Evolutionary conservation across 2,329 filamentous ascomycete species (phyloP).

Genomic region (Fusarium luffae): DNA sequence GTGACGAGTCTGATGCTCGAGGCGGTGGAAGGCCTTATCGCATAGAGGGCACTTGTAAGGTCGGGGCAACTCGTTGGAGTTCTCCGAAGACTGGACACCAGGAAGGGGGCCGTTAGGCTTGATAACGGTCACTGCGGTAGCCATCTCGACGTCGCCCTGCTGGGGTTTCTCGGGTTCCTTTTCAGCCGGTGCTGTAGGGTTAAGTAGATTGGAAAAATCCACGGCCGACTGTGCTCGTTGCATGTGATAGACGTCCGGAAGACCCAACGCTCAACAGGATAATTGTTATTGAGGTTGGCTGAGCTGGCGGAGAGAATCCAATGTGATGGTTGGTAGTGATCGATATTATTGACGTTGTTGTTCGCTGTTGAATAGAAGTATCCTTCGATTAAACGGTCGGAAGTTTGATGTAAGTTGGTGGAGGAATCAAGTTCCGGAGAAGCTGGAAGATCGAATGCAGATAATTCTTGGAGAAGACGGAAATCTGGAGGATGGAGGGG

Average conservation of each 20-base stretch:
- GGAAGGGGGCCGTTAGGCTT: slow-evolving; percentile 72
- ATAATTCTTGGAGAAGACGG: slow-evolving; percentile 38
- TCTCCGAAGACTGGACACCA: slow-evolving; percentile 68
- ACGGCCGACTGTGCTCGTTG: slow-evolving; percentile 78
- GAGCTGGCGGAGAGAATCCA: slow-evolving; percentile 12
- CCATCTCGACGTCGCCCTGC: slow-evolving; percentile 59
- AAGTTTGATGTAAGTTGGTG: slow-evolving; percentile 28
- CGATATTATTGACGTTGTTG: slow-evolving; percentile 1
- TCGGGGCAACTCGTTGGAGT: slow-evolving; percentile 79
- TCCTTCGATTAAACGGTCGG: slow-evolving; percentile 10
- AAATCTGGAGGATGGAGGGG: slow-evolving; percentile 46
- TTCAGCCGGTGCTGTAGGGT: slow-evolving; percentile 58
- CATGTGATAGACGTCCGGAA: slow-evolving; percentile 68
- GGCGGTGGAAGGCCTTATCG: slow-evolving; percentile 97
- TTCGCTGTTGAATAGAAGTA: slow-evolving; percentile 13
- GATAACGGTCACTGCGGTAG: slow-evolving; percentile 63
- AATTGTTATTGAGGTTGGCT: slow-evolving; percentile 21
- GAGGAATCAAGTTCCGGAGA: slow-evolving; percentile 42
- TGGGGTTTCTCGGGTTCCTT: slow-evolving; percentile 44
- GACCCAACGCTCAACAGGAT: slow-evolving; percentile 32
- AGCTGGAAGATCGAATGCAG: slow-evolving; percentile 42
- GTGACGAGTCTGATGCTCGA: slow-evolving; percentile 92
- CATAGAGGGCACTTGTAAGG: slow-evolving; percentile 99
- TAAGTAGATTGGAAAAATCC: slow-evolving; percentile 81
- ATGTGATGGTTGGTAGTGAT: slow-evolving; percentile 20